Percentiles rank a stretch among this genome's conserved stretches.
phyloP scores from a whole-genome alignment of 306 rosid genomes.

The Casuarina cunninghamiana region DNA sequence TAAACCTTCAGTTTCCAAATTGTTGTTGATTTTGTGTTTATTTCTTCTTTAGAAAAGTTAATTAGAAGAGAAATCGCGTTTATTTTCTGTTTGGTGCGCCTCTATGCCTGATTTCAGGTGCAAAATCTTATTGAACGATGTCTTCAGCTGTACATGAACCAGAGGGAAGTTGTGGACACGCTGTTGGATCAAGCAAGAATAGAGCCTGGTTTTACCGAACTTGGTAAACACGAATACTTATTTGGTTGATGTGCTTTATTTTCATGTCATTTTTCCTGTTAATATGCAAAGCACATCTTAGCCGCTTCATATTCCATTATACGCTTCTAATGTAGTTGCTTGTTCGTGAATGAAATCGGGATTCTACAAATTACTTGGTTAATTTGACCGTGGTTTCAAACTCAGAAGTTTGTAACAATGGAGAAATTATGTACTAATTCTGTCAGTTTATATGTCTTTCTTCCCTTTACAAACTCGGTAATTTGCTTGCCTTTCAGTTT shows the following conservation, averaged over 20 bases:
- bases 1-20: neutral
- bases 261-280: neutral
- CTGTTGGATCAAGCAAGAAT: constrained; percentile 75
- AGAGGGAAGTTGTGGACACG: constrained; percentile 73
- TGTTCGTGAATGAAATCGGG: neutral
- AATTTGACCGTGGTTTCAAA: neutral
- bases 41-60: neutral
- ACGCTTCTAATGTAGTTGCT: neutral
- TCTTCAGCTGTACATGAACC: constrained; percentile 87
- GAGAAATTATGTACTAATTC: neutral
- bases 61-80: neutral
- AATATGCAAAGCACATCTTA: neutral
- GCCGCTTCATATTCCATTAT: neutral
- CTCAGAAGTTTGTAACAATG: neutral
- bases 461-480: constrained; percentile 7
- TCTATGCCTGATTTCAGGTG: constrained; percentile 51
- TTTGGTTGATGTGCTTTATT: constrained; percentile 1
- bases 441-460: neutral
- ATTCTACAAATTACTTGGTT: neutral
- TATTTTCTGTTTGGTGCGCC: neutral
- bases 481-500: constrained; percentile 56
- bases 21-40: constrained; percentile 1
- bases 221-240: constrained; percentile 49
- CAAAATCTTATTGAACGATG: constrained; percentile 91
- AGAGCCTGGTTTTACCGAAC: constrained; percentile 92